phyloP scores from a whole-genome alignment of 805 yeast species.

The Cyberlindnera meyerae region DNA sequence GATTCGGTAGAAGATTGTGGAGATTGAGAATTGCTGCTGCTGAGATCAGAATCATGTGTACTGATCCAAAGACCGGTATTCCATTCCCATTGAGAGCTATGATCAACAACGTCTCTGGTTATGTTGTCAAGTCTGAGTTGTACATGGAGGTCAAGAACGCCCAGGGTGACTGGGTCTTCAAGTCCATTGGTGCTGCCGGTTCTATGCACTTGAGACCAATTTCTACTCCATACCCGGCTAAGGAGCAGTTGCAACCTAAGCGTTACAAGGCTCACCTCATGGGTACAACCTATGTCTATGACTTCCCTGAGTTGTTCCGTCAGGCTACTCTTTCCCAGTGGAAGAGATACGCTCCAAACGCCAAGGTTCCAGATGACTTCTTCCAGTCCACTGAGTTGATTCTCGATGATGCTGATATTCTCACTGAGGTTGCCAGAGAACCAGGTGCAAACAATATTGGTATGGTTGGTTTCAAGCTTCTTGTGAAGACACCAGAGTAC shows the following conservation, averaged over 20 bases:
- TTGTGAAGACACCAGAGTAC: conserved; percentile 92
- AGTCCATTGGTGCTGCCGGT: conserved; percentile 91
- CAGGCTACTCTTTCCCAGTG: conserved; percentile 85
- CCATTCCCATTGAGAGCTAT: conserved; percentile 96
- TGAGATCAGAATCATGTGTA: conserved; percentile 92
- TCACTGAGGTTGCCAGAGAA: conserved; percentile 88
- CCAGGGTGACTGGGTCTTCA: conserved; percentile 95
- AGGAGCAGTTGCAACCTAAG: conserved; percentile 97
- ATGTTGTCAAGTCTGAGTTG: conserved; percentile 91
- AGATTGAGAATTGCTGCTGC: conserved; percentile 96
- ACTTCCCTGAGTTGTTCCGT: conserved; percentile 97
- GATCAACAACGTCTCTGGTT: conserved; percentile 94
- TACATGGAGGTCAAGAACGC: conserved; percentile 91
- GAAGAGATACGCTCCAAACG: conserved; percentile 57
- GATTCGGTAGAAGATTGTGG: conserved; percentile 97
- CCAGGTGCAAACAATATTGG: conserved; percentile 95
- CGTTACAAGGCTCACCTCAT: conserved; percentile 96
- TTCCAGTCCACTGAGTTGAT: conserved; percentile 81
- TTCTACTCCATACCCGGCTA: conserved; percentile 94
- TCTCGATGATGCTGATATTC: conserved; percentile 66
- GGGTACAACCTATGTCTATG: conserved; percentile 98
- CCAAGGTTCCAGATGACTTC: conserved; percentile 68
- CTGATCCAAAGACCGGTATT: conserved; percentile 79
- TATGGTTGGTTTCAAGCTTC: conserved; percentile 93
- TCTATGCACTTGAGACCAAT: conserved; percentile 96